Percentiles rank a stretch among this genome's conserved stretches.
Evolutionary conservation across 306 rosid genomes (phyloP).

Genomic region (Erythrophleum fordii): DNA sequence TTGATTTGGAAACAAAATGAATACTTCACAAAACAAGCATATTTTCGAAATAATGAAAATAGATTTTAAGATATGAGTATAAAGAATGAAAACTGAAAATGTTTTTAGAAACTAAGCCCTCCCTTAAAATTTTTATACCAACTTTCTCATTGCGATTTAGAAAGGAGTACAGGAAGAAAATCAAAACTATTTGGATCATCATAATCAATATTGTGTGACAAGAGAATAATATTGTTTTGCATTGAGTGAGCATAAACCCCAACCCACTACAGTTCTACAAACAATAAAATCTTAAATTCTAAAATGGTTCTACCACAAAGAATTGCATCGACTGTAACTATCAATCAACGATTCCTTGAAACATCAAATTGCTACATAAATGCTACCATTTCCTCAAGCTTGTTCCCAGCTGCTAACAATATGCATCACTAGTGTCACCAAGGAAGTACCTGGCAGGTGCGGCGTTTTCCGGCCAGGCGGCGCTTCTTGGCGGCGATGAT

Average conservation of each 20-base stretch:
- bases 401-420: background rate
- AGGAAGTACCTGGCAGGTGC: conserved; percentile 71
- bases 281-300: background rate
- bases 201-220: background rate
- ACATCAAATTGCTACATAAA: background rate
- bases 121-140: background rate
- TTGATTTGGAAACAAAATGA: background rate
- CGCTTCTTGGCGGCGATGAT: conserved; percentile 94
- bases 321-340: background rate
- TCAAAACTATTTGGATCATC: background rate
- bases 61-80: background rate
- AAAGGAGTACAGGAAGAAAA: background rate
- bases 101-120: background rate
- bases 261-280: background rate
- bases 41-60: background rate
- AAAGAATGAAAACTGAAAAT: background rate
- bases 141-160: background rate
- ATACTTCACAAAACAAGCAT: background rate
- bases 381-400: background rate
- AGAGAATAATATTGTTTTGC: background rate
- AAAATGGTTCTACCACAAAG: background rate
- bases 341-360: background rate
- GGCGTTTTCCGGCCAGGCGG: conserved; percentile 86
- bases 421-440: background rate
- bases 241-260: background rate